phyloP scores from a whole-genome alignment of 176 grass and related monocot genomes.

The Aegilops speltoides region DNA sequence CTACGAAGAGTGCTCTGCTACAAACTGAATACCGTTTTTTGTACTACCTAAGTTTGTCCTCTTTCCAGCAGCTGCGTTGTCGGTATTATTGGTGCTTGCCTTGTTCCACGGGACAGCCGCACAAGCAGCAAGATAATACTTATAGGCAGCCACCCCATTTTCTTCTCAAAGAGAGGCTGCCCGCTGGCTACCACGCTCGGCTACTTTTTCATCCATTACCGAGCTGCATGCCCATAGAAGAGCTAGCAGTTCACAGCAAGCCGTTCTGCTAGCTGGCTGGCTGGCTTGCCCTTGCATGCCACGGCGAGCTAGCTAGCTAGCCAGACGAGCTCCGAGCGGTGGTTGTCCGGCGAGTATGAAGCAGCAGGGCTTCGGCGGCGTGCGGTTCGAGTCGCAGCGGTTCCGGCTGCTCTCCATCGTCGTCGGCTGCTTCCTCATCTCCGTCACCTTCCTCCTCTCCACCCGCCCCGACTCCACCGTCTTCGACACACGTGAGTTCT shows the following conservation, averaged over 20 bases:
- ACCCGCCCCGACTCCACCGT: conserved; percentile 53
- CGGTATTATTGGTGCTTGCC: neutral
- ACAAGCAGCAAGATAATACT: neutral
- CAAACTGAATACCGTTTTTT: neutral
- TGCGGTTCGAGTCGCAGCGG: conserved; percentile 59
- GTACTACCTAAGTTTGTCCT: neutral
- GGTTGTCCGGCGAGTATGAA: conserved; percentile 36
- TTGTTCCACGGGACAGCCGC: neutral
- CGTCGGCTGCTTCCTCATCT: conserved; percentile 73
- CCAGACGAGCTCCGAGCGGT: neutral
- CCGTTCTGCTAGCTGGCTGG: too few species aligned
- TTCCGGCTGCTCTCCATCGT: conserved; percentile 57
- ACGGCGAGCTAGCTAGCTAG: neutral
- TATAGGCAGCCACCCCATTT: neutral
- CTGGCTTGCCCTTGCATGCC: neutral
- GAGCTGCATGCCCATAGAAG: neutral
- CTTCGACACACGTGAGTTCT: conserved; percentile 41
- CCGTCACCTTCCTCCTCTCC: conserved; percentile 71
- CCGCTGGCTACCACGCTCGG: neutral
- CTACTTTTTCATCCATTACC: neutral
- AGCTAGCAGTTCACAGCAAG: too few species aligned
- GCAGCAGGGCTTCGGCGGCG: conserved; percentile 6
- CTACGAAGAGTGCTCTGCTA: too few species aligned
- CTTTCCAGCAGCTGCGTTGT: neutral
- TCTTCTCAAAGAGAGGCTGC: neutral